Evolutionary conservation across 345 rosid genomes (phyloP).

Genomic region (Syzygium grande): DNA sequence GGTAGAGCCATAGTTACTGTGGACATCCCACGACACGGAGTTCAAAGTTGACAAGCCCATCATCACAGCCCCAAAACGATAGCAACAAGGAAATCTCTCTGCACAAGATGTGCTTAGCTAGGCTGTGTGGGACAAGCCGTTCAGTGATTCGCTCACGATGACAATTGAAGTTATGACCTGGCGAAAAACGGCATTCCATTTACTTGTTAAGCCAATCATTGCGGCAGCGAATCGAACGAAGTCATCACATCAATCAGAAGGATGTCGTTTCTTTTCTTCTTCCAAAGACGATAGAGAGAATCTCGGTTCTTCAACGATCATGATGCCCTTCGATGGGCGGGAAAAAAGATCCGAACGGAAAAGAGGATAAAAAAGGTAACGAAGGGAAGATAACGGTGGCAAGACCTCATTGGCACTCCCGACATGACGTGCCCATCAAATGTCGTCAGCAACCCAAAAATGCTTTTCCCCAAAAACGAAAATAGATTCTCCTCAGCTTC

Average conservation of each 20-base stretch:
- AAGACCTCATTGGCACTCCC: neutral
- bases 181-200: accelerated
- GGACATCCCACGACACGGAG: too few relatives aligned
- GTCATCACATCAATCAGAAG: neutral
- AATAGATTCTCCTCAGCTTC: neutral
- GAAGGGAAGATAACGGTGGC: neutral
- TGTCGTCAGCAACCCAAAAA: neutral
- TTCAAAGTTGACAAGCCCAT: neutral
- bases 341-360: neutral
- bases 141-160: too few relatives aligned
- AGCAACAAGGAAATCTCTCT: neutral
- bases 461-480: neutral
- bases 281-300: neutral
- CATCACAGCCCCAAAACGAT: neutral
- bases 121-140: too few relatives aligned
- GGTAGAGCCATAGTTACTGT: too few relatives aligned
- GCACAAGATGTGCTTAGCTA: too few relatives aligned
- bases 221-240: neutral
- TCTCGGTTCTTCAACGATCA: neutral
- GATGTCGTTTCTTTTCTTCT: neutral
- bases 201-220: neutral
- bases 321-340: neutral
- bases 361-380: neutral
- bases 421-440: neutral
- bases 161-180: neutral